Evolutionary conservation across 257 asterid genomes (phyloP).

Genomic region (Jaltomata sinuosa): DNA sequence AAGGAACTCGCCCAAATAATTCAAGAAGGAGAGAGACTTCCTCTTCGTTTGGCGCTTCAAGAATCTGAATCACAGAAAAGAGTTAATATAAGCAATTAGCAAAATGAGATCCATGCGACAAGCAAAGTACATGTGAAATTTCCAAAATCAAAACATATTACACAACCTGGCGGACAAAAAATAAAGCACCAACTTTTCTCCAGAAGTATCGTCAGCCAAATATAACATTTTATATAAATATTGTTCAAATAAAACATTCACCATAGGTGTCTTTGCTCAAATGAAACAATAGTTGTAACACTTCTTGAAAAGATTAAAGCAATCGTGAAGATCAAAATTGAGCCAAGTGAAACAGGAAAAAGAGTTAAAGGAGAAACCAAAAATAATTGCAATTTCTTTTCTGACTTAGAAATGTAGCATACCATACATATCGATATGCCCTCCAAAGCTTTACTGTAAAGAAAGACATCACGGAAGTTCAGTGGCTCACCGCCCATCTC

Average conservation of each 20-base stretch:
- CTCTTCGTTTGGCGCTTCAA: constrained; percentile 84
- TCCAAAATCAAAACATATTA: neutral
- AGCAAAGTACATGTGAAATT: neutral
- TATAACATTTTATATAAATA: neutral
- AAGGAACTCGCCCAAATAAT: constrained; percentile 59
- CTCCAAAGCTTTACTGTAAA: constrained; percentile 95
- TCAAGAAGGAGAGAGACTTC: constrained; percentile 89
- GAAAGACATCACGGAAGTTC: constrained; percentile 86
- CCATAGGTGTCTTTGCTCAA: neutral
- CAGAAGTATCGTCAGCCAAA: neutral
- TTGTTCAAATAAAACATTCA: neutral
- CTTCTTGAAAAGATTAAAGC: neutral
- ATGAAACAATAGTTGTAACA: neutral
- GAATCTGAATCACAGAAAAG: constrained; percentile 57
- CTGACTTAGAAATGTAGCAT: constrained; percentile 11
- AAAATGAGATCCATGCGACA: neutral
- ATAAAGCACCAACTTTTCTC: neutral
- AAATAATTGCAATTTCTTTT: neutral
- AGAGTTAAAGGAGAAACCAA: neutral
- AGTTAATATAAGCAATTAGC: constrained; percentile 7
- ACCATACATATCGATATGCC: constrained; percentile 93
- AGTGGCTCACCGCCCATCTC: constrained; percentile 77
- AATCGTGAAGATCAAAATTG: neutral
- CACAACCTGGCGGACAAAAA: neutral
- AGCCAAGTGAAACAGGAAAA: neutral